Evolutionary conservation across 148 eudicot genomes (phyloP).

Genomic region (Rhododendron griersonianum): DNA sequence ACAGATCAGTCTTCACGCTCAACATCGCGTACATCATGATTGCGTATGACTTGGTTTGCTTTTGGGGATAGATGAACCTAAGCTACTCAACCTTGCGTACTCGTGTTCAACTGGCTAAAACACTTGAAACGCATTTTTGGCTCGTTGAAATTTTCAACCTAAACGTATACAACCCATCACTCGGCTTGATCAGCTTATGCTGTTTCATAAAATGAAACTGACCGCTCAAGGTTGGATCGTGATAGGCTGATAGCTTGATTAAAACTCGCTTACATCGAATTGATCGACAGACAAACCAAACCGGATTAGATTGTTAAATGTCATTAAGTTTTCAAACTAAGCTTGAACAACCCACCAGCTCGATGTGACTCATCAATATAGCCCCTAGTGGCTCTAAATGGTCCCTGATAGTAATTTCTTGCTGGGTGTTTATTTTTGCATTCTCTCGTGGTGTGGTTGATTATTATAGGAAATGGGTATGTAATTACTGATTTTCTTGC

Average conservation of each 20-base stretch:
- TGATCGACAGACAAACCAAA: not conserved
- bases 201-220: not conserved
- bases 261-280: not conserved
- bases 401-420: not conserved
- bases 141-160: not conserved
- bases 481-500: not conserved
- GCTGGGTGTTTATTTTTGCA: not conserved
- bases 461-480: not conserved
- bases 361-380: not conserved
- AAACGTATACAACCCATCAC: not conserved
- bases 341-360: not conserved
- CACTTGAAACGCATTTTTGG: not conserved
- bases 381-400: not conserved
- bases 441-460: not conserved
- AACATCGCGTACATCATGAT: not conserved
- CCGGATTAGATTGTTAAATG: not conserved
- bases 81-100: not conserved
- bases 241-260: not conserved
- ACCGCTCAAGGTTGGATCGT: not conserved
- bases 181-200: not conserved
- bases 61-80: not conserved
- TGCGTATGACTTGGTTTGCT: not conserved
- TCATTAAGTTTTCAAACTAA: not conserved
- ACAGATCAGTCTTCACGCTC: too few species aligned
- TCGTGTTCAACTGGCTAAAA: not conserved